Conservation (phyloP, 495 filamentous ascomycete genomes). For the Podospora anserina region DNA sequence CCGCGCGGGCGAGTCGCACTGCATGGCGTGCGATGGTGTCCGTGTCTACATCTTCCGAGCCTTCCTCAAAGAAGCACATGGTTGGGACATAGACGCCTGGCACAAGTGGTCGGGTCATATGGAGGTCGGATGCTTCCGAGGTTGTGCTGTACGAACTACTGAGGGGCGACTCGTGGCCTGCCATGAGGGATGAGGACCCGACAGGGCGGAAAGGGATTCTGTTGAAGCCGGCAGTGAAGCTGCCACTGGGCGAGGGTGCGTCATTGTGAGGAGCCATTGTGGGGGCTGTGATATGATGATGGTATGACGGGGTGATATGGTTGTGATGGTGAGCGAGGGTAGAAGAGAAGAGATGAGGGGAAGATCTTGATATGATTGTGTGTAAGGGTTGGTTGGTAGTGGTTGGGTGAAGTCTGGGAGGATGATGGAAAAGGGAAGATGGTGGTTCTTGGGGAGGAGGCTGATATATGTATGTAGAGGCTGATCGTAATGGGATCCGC, state of each 20-base stretch:
- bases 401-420: slow-evolving; percentile 1
- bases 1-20: slow-evolving; percentile 75
- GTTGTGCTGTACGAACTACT: slow-evolving; percentile 45
- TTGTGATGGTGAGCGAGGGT: not conserved
- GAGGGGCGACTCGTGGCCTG: slow-evolving; percentile 38
- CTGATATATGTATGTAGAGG: slow-evolving; percentile 35
- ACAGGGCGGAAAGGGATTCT: slow-evolving; percentile 38
- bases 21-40: slow-evolving; percentile 69
- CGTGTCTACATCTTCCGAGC: slow-evolving; percentile 74
- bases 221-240: slow-evolving; percentile 46
- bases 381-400: not conserved
- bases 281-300: slow-evolving; percentile 7
- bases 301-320: not conserved
- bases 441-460: slow-evolving; percentile 16
- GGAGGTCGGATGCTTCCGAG: slow-evolving; percentile 40
- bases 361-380: not conserved
- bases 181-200: slow-evolving; percentile 35
- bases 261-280: slow-evolving; percentile 53
- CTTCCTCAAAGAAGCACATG: slow-evolving; percentile 79
- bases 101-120: slow-evolving; percentile 59
- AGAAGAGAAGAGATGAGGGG: not conserved
- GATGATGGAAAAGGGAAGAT: slow-evolving; percentile 13
- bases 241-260: slow-evolving; percentile 47
- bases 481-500: slow-evolving; percentile 13
- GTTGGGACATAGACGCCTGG: slow-evolving; percentile 84